These are phyloP conservation scores for Exidia glandulosa DNA, from an alignment of 768 basidiomycete genomes.

Conservation along the genomic window DNA sequence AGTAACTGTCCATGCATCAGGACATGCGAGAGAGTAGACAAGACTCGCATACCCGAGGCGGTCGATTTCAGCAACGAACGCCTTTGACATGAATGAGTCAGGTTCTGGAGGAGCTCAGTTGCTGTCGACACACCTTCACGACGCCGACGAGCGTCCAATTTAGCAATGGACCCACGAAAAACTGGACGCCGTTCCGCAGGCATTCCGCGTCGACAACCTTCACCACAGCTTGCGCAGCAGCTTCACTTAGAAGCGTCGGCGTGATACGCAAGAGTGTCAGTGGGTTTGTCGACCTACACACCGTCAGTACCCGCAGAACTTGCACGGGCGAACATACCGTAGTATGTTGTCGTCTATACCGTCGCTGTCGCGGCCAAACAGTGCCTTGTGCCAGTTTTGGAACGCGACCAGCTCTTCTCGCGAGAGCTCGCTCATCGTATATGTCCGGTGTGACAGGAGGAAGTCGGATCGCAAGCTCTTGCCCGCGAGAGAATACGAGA, in stretches of 20 bases:
- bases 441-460: conserved; percentile 34
- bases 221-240: conserved; percentile 36
- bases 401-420: conserved; percentile 14
- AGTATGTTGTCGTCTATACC: conserved; percentile 76
- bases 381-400: conserved; percentile 58
- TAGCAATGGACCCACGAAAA: conserved; percentile 61
- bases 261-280: conserved; percentile 56
- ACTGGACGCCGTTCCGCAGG: conserved; percentile 64
- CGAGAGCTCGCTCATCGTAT: conserved; percentile 27
- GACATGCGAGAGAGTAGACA: background rate
- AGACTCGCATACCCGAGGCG: conserved; percentile 34
- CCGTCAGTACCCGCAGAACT: background rate
- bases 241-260: conserved; percentile 53
- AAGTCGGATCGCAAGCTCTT: conserved; percentile 39
- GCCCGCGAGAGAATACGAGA: conserved; percentile 34
- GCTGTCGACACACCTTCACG: conserved; percentile 29
- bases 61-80: conserved; percentile 49
- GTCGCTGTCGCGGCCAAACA: conserved; percentile 67
- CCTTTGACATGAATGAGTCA: background rate
- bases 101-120: background rate
- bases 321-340: conserved; percentile 25
- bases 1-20: conserved; percentile 27
- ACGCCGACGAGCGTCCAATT: conserved; percentile 76
- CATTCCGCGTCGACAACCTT: conserved; percentile 56
- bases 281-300: conserved; percentile 54